phyloP scores from a whole-genome alignment of 2,329 filamentous ascomycete species.

The Cyclaneusma minus region DNA sequence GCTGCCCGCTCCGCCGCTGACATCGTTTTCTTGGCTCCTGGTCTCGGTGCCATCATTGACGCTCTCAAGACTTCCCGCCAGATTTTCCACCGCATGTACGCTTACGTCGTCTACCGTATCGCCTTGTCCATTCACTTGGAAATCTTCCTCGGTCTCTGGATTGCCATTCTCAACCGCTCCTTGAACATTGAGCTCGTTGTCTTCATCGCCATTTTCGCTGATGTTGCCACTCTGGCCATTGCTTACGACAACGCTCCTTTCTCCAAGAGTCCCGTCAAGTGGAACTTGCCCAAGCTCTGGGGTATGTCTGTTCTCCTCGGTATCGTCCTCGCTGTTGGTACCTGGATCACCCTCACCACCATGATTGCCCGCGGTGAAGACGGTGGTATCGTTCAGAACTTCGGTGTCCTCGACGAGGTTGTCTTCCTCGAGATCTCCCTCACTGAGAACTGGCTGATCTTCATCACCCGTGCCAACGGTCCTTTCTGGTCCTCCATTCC shows the following conservation, averaged over 20 bases:
- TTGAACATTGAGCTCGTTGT: constrained; percentile 80
- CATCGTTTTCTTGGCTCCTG: constrained; percentile 85
- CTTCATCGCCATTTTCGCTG: constrained; percentile 89
- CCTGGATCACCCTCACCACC: constrained; percentile 80
- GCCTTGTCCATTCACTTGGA: constrained; percentile 81
- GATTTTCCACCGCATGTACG: constrained; percentile 95
- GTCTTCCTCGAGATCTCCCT: constrained; percentile 83
- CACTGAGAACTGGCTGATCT: constrained; percentile 92
- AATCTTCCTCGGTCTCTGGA: constrained; percentile 85
- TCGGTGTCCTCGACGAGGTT: constrained; percentile 65
- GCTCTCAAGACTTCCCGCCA: constrained; percentile 85
- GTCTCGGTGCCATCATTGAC: constrained; percentile 84
- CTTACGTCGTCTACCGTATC: constrained; percentile 91
- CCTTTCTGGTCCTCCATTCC: constrained; percentile 84
- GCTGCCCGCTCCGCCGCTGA: constrained; percentile 83
- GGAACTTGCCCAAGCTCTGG: constrained; percentile 90
- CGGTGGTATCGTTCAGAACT: constrained; percentile 82
- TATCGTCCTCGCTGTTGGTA: constrained; percentile 64
- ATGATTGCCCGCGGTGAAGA: constrained; percentile 54
- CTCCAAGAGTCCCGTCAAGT: constrained; percentile 78
- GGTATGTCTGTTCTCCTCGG: constrained; percentile 80
- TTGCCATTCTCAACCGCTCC: constrained; percentile 70
- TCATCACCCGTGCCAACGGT: constrained; percentile 86
- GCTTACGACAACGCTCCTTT: constrained; percentile 87
- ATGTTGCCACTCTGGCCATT: constrained; percentile 82